Conservation (phyloP, 106 monocot species). For the Phalaenopsis equestris region DNA sequence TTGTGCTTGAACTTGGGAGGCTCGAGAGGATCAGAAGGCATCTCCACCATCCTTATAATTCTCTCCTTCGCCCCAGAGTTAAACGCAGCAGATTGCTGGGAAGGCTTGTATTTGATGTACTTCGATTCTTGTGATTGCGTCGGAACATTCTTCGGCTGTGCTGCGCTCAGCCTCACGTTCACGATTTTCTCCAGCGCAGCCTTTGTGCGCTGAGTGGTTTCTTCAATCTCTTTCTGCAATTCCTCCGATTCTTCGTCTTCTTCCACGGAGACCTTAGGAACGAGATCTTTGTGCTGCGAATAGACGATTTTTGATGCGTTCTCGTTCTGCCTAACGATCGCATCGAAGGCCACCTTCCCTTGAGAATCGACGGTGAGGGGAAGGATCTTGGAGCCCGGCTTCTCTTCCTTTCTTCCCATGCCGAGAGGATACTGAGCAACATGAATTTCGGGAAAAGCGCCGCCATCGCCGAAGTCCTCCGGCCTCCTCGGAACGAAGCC, state of each 20-base stretch:
- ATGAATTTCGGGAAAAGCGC: constrained; percentile 98
- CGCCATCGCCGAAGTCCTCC: constrained; percentile 96
- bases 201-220: constrained; percentile 68
- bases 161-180: constrained; percentile 78
- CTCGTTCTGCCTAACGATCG: constrained; percentile 77
- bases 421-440: constrained; percentile 89
- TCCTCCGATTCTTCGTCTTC: constrained; percentile 33
- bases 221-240: constrained; percentile 83
- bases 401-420: constrained; percentile 84
- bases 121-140: constrained; percentile 69
- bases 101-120: constrained; percentile 92
- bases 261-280: constrained; percentile 50
- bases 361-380: constrained; percentile 84
- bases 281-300: constrained; percentile 85
- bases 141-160: constrained; percentile 94
- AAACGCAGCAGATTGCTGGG: constrained; percentile 80
- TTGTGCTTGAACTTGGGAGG: constrained; percentile 99
- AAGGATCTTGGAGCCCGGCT: constrained; percentile 76
- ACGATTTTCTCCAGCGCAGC: constrained; percentile 88
- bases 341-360: constrained; percentile 83
- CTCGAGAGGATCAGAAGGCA: constrained; percentile 90
- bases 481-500: constrained; percentile 73
- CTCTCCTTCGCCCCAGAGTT: constrained; percentile 94
- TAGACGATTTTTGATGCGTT: constrained; percentile 78
- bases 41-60: constrained; percentile 86